Base-by-base conservation (phyloP, 2,329 filamentous ascomycete species). In the Macroventuria anomochaeta region DNA sequence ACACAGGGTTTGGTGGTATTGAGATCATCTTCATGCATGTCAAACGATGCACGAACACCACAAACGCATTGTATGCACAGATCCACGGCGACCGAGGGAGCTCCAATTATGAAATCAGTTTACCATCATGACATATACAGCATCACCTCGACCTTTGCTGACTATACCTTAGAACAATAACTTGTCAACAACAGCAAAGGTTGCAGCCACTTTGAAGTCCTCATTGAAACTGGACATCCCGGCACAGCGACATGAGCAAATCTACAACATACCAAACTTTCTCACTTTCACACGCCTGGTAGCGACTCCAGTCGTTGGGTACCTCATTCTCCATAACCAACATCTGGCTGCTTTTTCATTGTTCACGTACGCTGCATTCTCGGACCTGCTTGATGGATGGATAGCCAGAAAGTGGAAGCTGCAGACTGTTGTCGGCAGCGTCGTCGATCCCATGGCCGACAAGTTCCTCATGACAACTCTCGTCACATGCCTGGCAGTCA, bases 181-280 rank as follows among this genome's bases (percentile, higher is more conserved):
- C 25, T 32, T 11, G 8, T 55, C 61, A 23, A 38, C 64, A 6
- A 60, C 65, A 17, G 46, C 65, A 28, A 66, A 59, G 37, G 59
- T 70, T 12, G 58, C 67, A 15, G 50, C 62, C 55, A 69, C 68
- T 20, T 53, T 73, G 7, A 70, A 69, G 32, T 61, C 68, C 7
- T 69, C 44, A 8, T n/a, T 54, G 23, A 69, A 67, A 42, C 57
- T 72, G 41, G 61, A 67, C 18, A 54, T 44, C 25, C 44, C 51
- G n/a, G 21, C 44, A 29, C 51, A 54, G 17, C 51, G 46, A 17
- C 55, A 63, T 59, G 95, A 99, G 77, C 92, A 99, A 71, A 96
- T 99, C 70, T 97, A 96, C 79, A 99, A 91, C 29, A 71, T 99
- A n/a, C 95, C 95, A 33, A 99, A 99, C 72, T 81, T 96, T 57